Conservation (phyloP, 2,329 filamentous ascomycete species). For the Colletotrichum lini region DNA sequence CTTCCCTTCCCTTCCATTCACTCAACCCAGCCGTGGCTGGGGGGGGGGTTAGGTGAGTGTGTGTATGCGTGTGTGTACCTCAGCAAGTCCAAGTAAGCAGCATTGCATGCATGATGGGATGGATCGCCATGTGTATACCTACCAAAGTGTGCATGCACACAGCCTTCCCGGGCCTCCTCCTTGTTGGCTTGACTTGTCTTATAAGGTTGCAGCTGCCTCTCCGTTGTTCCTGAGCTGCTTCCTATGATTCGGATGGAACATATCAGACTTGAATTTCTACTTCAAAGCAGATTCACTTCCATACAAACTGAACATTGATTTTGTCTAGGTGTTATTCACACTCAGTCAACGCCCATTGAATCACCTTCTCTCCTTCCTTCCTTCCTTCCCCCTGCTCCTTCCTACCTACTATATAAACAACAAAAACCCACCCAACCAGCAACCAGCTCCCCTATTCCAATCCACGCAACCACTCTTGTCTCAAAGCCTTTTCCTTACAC, state of each 20-base stretch:
- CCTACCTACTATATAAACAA: neutral
- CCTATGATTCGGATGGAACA: conserved; percentile 16
- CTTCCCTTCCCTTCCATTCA: conserved; percentile 21
- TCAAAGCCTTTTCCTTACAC: neutral
- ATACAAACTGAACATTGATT: neutral
- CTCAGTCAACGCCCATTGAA: neutral
- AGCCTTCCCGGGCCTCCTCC: conserved; percentile 2
- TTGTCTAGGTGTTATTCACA: neutral
- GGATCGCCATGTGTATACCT: neutral
- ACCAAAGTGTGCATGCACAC: neutral
- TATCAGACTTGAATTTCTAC: conserved; percentile 21
- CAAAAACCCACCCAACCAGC: neutral
- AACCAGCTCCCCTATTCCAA: neutral
- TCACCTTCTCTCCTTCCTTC: no score
- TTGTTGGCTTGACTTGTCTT: conserved; percentile 15
- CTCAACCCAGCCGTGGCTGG: conserved; percentile 37
- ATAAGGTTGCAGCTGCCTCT: conserved; percentile 39
- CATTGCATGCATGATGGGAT: conserved; percentile 18
- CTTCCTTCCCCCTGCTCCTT: no score
- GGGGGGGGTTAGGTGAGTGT: conserved; percentile 4
- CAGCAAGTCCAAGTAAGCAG: neutral
- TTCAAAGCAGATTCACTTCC: neutral
- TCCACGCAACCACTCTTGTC: neutral
- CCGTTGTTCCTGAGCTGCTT: conserved; percentile 9
- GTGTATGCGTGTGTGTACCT: neutral